Evolutionary conservation across 2,329 filamentous ascomycete genomes (phyloP).

Genomic region (Cercospora sojina): DNA sequence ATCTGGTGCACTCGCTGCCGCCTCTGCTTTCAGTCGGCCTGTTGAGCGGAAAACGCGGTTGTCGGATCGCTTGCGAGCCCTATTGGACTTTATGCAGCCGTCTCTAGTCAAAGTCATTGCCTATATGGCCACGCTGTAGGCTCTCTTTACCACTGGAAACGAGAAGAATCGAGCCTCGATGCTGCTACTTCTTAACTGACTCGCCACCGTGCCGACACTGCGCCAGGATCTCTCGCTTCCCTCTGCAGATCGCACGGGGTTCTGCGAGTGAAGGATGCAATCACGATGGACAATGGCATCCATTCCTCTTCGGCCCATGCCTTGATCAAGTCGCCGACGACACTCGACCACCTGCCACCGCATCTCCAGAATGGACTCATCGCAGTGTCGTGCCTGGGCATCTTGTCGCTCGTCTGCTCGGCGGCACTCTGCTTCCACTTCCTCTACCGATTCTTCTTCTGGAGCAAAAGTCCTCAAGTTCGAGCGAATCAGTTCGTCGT

Average conservation of each 20-base stretch:
- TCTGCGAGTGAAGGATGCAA: background rate
- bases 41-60: background rate
- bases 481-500: conserved; percentile 63
- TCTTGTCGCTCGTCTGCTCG: conserved; percentile 50
- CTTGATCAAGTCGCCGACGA: background rate
- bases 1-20: background rate
- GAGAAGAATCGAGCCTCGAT: background rate
- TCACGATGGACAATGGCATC: background rate
- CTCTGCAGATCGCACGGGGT: background rate
- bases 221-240: background rate
- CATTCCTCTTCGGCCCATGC: background rate
- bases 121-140: background rate
- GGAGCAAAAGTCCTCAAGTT: conserved; percentile 38
- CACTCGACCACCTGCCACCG: background rate
- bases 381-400: conserved; percentile 48
- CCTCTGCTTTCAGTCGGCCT: background rate
- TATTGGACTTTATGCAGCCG: background rate
- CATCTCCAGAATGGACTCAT: conserved; percentile 23
- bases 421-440: conserved; percentile 46
- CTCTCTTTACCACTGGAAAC: background rate
- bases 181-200: background rate
- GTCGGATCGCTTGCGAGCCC: background rate
- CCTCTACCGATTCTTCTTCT: conserved; percentile 48
- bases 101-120: background rate
- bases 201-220: background rate